Base-by-base conservation (phyloP, 352 stramenopile genomes). In the Pythium pyrilobum region DNA sequence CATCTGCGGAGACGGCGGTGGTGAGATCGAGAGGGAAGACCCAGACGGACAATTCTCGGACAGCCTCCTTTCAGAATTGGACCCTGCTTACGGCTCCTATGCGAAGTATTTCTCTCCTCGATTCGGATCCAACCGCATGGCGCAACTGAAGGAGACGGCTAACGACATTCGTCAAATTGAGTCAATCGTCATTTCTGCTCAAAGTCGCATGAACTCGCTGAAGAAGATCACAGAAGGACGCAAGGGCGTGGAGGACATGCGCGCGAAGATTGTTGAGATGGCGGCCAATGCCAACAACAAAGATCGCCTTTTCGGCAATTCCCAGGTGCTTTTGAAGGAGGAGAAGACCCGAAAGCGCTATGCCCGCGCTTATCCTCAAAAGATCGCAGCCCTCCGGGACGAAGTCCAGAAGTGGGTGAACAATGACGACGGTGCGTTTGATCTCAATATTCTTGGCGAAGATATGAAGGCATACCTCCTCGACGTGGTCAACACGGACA, bases 401-500 rank as follows among this genome's bases (percentile, higher is more conserved):
- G 84, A 95, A 52, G 74, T 91, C 24, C 66, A 71, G 5, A 86
- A 88, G 25, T 92, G 82, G 81, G 50, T 77, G 21, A 52, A 82
- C 33, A 88, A 92, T 45, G 78, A 89, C 64, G 62, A 77, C 36
- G 72, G 74, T 27, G 78, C 89, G 32, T 95, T 79, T 29, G 70
- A 95, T 28, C 53, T 91, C 40, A 72, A 69, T 18, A 65, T 95
- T 20, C 66, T 95, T 5, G 81, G 84, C 23, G 64, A 84, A 16
- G 70, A 88, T 21, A 67, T 95, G 42, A 89, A 92, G 53, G 76
- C 70, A 1, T 52, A 90, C 10, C 29, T 95, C 4, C 28, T 83
- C 29, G 76, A 92, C 38, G 92, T 89, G 80, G 77, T 94, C 69
- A 87, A 89, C 47, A 85, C 72, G 2, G 64, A 93, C 59, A 95